Evolutionary conservation across 2,329 filamentous ascomycete genomes (phyloP).

Genomic region (Rhynchosporium agropyri): DNA sequence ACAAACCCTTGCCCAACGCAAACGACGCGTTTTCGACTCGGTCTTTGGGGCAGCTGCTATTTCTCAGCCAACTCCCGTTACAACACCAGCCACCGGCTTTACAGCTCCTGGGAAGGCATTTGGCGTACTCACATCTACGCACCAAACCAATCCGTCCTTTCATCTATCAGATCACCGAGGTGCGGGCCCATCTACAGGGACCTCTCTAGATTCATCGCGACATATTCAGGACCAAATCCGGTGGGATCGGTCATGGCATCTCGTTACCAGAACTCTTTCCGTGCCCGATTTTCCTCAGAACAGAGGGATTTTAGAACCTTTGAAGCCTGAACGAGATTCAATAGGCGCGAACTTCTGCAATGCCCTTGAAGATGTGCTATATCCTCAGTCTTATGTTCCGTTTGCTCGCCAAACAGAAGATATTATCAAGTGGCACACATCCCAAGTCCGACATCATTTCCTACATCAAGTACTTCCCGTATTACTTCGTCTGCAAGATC

Average conservation of each 20-base stretch:
- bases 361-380: conserved; percentile 56
- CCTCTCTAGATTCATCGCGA: conserved; percentile 21
- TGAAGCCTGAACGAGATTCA: conserved; percentile 34
- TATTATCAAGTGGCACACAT: conserved; percentile 61
- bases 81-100: conserved; percentile 36
- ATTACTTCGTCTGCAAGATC: conserved; percentile 48
- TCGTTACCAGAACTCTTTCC: conserved; percentile 59
- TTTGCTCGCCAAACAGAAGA: conserved; percentile 57
- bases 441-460: conserved; percentile 64
- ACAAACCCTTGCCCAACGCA: conserved; percentile 24
- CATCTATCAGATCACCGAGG: conserved; percentile 18
- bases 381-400: conserved; percentile 51
- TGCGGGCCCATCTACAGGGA: conserved; percentile 9
- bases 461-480: conserved; percentile 60
- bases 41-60: conserved; percentile 37
- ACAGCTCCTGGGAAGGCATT: conserved; percentile 36
- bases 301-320: conserved; percentile 26
- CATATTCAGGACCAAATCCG: conserved; percentile 49
- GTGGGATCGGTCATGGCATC: conserved; percentile 65
- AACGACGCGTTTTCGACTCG: conserved; percentile 41
- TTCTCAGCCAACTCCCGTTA: conserved; percentile 39
- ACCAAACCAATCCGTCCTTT: conserved; percentile 7
- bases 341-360: conserved; percentile 50
- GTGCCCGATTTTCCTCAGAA: conserved; percentile 59
- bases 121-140: conserved; percentile 27